phyloP scores from a whole-genome alignment of 805 yeast genomes.

The Dipodascus albidus region DNA sequence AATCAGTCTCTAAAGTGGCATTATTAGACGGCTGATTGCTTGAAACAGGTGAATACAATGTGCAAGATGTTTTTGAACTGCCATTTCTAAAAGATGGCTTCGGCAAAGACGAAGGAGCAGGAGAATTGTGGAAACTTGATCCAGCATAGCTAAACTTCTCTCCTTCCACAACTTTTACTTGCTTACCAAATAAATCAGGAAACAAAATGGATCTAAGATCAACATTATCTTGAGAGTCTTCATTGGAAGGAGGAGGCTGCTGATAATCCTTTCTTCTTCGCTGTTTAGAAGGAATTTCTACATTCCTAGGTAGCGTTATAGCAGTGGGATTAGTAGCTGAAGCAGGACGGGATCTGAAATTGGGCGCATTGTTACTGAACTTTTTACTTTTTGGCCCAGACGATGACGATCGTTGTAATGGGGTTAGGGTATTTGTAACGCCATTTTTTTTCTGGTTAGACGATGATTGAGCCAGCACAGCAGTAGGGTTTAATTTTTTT shows the following conservation, averaged over 20 bases:
- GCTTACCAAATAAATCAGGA: conserved; percentile 16
- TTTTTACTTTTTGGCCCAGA: not conserved
- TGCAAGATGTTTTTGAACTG: not conserved
- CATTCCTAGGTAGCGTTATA: not conserved
- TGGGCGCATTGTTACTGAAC: not conserved
- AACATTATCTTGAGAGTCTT: conserved; percentile 1
- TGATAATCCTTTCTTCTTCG: not conserved
- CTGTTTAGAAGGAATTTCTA: not conserved
- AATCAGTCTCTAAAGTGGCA: not conserved
- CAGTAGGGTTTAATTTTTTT: not conserved
- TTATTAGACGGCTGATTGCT: not conserved
- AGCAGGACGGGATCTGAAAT: not conserved
- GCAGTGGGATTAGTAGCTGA: not conserved
- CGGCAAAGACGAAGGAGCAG: conserved; percentile 20
- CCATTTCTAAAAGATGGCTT: conserved; percentile 10
- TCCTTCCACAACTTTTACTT: not conserved
- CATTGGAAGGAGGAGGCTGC: not conserved
- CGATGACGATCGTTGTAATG: not conserved
- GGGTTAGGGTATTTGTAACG: not conserved
- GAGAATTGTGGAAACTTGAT: conserved; percentile 19
- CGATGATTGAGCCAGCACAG: not conserved
- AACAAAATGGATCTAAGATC: conserved; percentile 16
- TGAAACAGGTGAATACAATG: not conserved
- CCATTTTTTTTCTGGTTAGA: not conserved
- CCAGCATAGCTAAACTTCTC: conserved; percentile 16